Percentiles rank a stretch among this genome's conserved stretches.
Evolutionary conservation across 176 grass and related monocot genomes (phyloP).

Genomic region (Lolium perenne): DNA sequence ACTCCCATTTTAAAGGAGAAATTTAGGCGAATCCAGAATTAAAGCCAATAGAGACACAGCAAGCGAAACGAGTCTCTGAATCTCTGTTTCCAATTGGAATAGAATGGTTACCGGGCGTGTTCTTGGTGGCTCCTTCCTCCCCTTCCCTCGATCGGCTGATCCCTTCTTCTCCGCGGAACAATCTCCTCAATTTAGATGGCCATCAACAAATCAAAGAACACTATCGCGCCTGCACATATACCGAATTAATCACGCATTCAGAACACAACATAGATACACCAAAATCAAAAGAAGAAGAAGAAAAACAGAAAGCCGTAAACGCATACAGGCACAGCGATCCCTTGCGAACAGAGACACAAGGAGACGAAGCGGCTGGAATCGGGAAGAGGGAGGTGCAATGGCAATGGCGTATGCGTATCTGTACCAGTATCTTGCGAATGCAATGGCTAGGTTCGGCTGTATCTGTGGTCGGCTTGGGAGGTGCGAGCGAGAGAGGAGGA

Average conservation of each 20-base stretch:
- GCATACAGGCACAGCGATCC: not conserved
- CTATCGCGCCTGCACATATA: not conserved
- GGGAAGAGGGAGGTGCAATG: not conserved
- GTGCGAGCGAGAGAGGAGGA: not conserved
- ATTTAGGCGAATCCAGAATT: not conserved
- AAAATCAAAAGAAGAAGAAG: not conserved
- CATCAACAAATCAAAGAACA: constrained; percentile 36
- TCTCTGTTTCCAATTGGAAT: not conserved
- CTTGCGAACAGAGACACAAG: not conserved
- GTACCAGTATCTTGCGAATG: constrained; percentile 6
- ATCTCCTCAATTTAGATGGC: constrained; percentile 46
- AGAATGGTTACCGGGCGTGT: constrained; percentile 17
- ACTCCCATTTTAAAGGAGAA: not conserved
- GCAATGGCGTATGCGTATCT: constrained; percentile 9
- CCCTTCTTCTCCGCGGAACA: not conserved
- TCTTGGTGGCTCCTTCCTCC: constrained; percentile 11
- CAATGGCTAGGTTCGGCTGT: not conserved
- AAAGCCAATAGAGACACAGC: not conserved
- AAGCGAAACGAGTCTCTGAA: not conserved
- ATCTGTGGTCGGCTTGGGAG: not conserved
- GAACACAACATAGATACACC: not conserved
- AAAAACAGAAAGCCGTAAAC: not conserved
- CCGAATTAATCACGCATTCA: not conserved
- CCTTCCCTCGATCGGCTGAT: not conserved
- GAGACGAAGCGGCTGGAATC: not conserved